phyloP scores from a whole-genome alignment of 2,329 filamentous ascomycete species.

The Colletotrichum orchidophilum region DNA sequence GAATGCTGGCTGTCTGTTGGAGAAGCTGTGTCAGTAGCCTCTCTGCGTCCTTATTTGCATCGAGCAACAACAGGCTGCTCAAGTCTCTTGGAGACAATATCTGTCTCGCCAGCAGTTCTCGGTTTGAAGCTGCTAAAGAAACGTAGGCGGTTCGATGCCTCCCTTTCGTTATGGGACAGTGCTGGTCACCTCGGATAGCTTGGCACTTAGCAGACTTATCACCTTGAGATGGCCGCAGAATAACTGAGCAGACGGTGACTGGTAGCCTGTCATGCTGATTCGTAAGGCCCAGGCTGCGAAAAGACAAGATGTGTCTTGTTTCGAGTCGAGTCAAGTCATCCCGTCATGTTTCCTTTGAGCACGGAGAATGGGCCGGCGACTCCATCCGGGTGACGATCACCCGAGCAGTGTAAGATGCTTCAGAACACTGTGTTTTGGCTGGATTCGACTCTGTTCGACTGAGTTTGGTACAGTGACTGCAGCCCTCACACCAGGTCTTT shows the following conservation, averaged over 20 bases:
- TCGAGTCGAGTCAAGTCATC: constrained; percentile 21
- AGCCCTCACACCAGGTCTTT: too few species aligned
- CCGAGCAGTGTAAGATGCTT: background rate
- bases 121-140: constrained; percentile 3
- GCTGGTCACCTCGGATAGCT: background rate
- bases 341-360: constrained; percentile 11
- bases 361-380: background rate
- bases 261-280: background rate
- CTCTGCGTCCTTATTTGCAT: background rate
- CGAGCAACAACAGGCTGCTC: background rate
- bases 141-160: constrained; percentile 1
- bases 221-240: background rate
- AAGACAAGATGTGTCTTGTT: constrained; percentile 7
- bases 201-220: too few species aligned
- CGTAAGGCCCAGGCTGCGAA: background rate
- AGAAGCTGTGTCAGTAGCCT: background rate
- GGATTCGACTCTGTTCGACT: background rate
- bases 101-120: constrained; percentile 12
- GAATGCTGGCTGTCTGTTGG: background rate
- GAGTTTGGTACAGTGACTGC: too few species aligned
- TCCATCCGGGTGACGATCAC: constrained; percentile 5
- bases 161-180: background rate
- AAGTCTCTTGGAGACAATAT: constrained; percentile 13
- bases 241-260: background rate
- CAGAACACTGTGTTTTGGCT: background rate